phyloP scores from a whole-genome alignment of 768 basidiomycete genomes.

The Exsudoporus frostii region DNA sequence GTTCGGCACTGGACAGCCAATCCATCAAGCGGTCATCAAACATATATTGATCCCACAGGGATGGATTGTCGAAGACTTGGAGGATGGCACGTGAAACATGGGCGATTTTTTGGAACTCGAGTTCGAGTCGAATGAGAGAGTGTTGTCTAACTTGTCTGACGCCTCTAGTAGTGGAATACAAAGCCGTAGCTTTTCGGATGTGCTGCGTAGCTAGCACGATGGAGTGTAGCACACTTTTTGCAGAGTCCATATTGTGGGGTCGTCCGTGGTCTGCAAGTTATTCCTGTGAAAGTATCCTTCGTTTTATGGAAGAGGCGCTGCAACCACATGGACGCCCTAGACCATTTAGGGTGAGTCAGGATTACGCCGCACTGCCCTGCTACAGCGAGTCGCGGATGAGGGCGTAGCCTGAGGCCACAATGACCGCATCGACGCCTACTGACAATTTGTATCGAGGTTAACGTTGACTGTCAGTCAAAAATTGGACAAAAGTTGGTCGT shows the following conservation, averaged over 20 bases:
- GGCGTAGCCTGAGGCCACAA: too few species aligned
- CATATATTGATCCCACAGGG: background rate
- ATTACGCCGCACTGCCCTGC: too few species aligned
- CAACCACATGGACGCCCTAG: background rate
- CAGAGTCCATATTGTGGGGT: slow-evolving; percentile 2
- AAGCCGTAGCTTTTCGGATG: background rate
- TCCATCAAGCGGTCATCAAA: background rate
- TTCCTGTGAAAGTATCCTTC: too few species aligned
- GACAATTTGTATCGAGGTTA: too few species aligned
- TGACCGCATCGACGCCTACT: too few species aligned
- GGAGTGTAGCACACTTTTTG: background rate
- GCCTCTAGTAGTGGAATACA: background rate
- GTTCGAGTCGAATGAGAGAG: slow-evolving; percentile 3
- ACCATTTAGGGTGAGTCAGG: too few species aligned
- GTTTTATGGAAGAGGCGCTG: too few species aligned
- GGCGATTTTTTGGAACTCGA: slow-evolving; percentile 2
- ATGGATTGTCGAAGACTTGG: background rate
- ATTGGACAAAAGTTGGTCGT: too few species aligned
- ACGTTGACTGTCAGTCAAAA: too few species aligned
- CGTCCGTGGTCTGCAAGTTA: too few species aligned
- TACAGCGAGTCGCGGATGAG: too few species aligned
- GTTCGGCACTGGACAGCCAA: slow-evolving; percentile 4
- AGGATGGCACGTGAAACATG: slow-evolving; percentile 6
- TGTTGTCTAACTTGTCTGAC: slow-evolving; percentile 2
- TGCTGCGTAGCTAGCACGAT: background rate